Base-by-base conservation (phyloP, 31 red algal genomes). In the Asparagopsis taxiformis region DNA sequence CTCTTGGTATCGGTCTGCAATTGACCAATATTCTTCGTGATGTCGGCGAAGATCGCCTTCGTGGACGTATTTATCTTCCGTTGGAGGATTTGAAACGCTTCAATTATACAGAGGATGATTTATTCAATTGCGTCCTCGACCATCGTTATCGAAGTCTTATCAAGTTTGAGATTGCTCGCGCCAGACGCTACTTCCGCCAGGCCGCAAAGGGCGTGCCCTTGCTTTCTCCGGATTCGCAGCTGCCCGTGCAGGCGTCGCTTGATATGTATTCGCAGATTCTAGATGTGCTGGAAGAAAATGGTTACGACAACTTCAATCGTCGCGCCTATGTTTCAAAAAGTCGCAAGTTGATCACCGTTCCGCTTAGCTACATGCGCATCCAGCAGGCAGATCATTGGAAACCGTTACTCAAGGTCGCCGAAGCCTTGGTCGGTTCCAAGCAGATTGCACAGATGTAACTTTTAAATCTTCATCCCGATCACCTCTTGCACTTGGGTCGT, bases 211-310 rank as follows among this genome's bases (percentile, higher is more conserved):
- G 95, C 7, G 90, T 98, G 24, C 41, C 51, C 2, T 64, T 94
- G 55, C 72, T 98, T 30, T 54, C 74, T 39, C 53, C 65, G 9
- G 90, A 94, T 50, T 91, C 91, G 6, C 59, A 79, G 39, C 85
- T 98, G 19, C 91, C 95, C 6, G 90, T 98, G 16, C 90, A 89
- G 30, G 91, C 95, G 19, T 91, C 87, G 11, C 72, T 98, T 17
- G 95, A 98, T 53, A 98, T 98, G 87, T 98, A 98, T 41, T 74
- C 87, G 25, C 77, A 89, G 51, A 98, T 98, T 57, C 68, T 98
- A 7, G 82, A 93, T 22, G 80, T 83, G 6, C 37, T 98, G 31
- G 95, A 98, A 82, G 80, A 88, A 48, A 98, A 98, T 43, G 84
- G 65, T 7, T 98, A 94, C 44, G 95, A 98, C 54, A 98, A 98